Conservation (phyloP, 202 grass and related monocot genomes). For the Bolboschoenoplectus hybrid region DNA sequence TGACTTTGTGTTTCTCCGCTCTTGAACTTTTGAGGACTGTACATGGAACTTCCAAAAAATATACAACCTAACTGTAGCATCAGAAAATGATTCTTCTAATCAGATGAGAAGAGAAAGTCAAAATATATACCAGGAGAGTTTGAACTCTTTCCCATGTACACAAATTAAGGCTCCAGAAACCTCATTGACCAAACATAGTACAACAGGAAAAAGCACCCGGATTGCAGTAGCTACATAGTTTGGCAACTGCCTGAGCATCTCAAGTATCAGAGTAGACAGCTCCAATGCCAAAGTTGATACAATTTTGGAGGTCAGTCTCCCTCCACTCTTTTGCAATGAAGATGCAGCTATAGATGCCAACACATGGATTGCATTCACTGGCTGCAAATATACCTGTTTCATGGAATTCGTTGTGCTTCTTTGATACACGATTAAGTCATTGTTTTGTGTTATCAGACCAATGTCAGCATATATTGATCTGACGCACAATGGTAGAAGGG, state of each 20-base stretch:
- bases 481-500: slow-evolving; percentile 69
- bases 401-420: slow-evolving; percentile 21
- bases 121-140: slow-evolving; percentile 61
- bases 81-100: background rate
- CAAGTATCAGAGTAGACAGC: slow-evolving; percentile 61
- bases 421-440: slow-evolving; percentile 46
- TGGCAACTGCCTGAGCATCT: slow-evolving; percentile 56
- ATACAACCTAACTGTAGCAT: background rate
- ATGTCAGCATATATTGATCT: slow-evolving; percentile 51
- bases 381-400: slow-evolving; percentile 35
- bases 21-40: background rate
- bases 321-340: slow-evolving; percentile 48
- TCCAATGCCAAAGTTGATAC: slow-evolving; percentile 73
- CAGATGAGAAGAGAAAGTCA: slow-evolving; percentile 16
- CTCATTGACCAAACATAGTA: slow-evolving; percentile 59
- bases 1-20: background rate
- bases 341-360: slow-evolving; percentile 50
- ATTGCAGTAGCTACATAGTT: slow-evolving; percentile 61
- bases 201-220: slow-evolving; percentile 54
- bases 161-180: slow-evolving; percentile 42
- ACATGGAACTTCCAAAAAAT: slow-evolving; percentile 2
- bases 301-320: slow-evolving; percentile 35
- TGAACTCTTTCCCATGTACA: slow-evolving; percentile 49
- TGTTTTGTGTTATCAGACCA: slow-evolving; percentile 30
- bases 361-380: slow-evolving; percentile 46